Evolutionary conservation across 306 rosid species (phyloP).

Genomic region (Quercus cerris): DNA sequence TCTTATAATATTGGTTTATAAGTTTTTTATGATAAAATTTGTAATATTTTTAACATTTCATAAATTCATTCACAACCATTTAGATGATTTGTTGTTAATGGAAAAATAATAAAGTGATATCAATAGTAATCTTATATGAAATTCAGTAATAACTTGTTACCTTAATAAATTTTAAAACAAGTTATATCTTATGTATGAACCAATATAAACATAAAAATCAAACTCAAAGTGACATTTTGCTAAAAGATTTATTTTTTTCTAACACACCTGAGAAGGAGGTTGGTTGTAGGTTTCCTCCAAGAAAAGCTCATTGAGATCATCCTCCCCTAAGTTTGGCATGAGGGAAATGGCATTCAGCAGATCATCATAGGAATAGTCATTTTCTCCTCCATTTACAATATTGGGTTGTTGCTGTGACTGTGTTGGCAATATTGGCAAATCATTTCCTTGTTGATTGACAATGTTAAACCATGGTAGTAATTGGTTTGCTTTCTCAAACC

Average conservation of each 20-base stretch:
- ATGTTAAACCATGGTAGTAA: background rate
- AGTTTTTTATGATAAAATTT: too few species aligned
- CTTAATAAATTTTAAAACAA: too few species aligned
- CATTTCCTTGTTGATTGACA: background rate
- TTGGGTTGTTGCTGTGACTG: background rate
- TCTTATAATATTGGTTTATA: too few species aligned
- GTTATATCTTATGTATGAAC: too few species aligned
- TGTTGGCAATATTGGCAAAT: background rate
- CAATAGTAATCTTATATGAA: too few species aligned
- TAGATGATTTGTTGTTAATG: too few species aligned
- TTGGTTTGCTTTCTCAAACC: background rate
- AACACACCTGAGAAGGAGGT: background rate
- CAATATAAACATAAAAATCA: background rate
- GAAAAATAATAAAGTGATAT: too few species aligned
- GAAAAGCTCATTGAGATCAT: conserved; percentile 1
- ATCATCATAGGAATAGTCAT: background rate
- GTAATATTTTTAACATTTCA: too few species aligned
- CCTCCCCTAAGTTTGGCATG: background rate
- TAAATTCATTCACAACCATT: too few species aligned
- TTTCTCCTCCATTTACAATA: conserved; percentile 5
- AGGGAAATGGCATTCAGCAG: background rate
- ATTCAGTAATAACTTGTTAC: too few species aligned
- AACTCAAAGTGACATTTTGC: background rate
- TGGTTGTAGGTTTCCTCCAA: background rate
- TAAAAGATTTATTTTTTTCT: background rate